These are phyloP conservation scores for Dictyostelium brefeldianum DNA, from an alignment of 78 protist genomes.

Conservation along the genomic window DNA sequence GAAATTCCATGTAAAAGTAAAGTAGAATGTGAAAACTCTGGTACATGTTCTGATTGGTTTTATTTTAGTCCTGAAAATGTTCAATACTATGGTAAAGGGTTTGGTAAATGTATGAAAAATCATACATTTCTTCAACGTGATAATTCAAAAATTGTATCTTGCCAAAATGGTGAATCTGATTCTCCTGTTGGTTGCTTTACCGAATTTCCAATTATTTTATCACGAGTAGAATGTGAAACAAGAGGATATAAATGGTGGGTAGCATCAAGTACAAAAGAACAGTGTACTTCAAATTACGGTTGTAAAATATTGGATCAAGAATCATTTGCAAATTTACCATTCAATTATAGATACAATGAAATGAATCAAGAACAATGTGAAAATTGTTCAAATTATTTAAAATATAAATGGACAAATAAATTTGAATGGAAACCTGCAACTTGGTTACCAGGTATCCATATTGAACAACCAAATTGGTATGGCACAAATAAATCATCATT, in stretches of 20 bases:
- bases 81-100: neutral
- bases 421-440: constrained; percentile 22
- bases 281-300: constrained; percentile 1
- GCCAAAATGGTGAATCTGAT: constrained; percentile 19
- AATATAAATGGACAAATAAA: constrained; percentile 21
- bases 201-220: neutral
- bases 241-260: constrained; percentile 29
- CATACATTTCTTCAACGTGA: neutral
- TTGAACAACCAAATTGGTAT: neutral
- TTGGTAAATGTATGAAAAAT: constrained; percentile 6
- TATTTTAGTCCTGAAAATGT: neutral
- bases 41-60: constrained; percentile 8
- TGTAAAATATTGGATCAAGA: neutral
- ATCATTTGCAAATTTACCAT: neutral
- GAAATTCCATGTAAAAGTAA: neutral
- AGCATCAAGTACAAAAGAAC: neutral
- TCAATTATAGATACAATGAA: constrained; percentile 10
- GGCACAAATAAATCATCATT: neutral
- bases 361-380: constrained; percentile 12
- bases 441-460: constrained; percentile 23
- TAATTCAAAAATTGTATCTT: neutral
- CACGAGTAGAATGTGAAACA: neutral
- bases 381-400: neutral
- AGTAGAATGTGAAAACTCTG: neutral
- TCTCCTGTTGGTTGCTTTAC: constrained; percentile 18